Evolutionary conservation across 176 grass and related monocot genomes (phyloP).

Genomic region (Microstegium vimineum): DNA sequence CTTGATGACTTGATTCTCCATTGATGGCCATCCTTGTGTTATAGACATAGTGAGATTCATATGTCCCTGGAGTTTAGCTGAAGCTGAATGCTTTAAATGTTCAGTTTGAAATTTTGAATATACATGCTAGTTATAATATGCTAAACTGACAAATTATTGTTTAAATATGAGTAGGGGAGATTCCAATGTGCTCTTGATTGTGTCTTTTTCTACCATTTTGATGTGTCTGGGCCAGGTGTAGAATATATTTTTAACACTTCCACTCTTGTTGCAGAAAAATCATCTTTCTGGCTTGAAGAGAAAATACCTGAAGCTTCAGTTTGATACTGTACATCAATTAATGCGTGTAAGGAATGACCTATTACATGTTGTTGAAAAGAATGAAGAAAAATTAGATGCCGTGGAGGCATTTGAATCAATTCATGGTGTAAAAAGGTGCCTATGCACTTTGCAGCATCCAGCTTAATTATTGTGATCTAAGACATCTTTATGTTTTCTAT

Average conservation of each 20-base stretch:
- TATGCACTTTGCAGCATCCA: not conserved
- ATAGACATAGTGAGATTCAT: not conserved
- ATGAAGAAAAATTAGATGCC: conserved; percentile 69
- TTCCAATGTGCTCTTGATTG: conserved; percentile 3
- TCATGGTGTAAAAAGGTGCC: conserved; percentile 73
- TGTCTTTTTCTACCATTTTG: not conserved
- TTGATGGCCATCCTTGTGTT: not conserved
- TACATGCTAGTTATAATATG: conserved; percentile 17
- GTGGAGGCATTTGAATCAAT: conserved; percentile 93
- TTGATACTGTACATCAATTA: conserved; percentile 92
- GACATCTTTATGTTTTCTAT: not conserved
- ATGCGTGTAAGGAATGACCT: conserved; percentile 88
- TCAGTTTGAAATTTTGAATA: not conserved
- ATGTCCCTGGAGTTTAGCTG: not conserved
- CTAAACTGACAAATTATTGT: conserved; percentile 11
- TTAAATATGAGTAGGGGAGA: conserved; percentile 6
- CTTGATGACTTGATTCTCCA: not conserved
- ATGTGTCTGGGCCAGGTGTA: conserved; percentile 10
- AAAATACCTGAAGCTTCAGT: conserved; percentile 87
- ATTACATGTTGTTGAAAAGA: conserved; percentile 81
- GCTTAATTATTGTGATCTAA: not conserved
- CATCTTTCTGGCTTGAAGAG: conserved; percentile 89
- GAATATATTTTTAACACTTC: conserved; percentile 14
- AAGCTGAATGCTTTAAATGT: not conserved
- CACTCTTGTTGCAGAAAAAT: conserved; percentile 78